A percentile compares a stretch with the other conserved stretches of the same genome.
Conservation (phyloP, 257 asterid species). For the Nicotiana paniculata region DNA sequence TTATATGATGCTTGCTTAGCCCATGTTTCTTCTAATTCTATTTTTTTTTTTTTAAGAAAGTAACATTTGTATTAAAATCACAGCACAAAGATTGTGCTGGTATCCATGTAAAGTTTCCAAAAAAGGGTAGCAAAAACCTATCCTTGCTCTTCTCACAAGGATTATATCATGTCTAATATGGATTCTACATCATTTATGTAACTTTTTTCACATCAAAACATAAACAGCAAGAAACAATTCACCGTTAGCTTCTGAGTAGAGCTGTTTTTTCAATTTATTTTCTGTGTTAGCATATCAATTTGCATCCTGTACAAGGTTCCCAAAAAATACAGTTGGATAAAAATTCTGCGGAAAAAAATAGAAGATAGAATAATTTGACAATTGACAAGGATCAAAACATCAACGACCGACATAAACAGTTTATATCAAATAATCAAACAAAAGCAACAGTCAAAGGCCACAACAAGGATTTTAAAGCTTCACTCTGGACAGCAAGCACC, state of each 20-base stretch:
- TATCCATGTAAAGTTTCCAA: too few species aligned
- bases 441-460: slow-evolving; percentile 1
- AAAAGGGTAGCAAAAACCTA: too few species aligned
- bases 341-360: background rate
- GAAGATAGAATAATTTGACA: background rate
- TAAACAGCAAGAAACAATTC: too few species aligned
- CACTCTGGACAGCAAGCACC: background rate
- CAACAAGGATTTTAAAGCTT: background rate
- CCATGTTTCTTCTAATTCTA: background rate
- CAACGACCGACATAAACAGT: background rate
- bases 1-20: background rate
- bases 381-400: background rate
- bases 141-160: too few species aligned
- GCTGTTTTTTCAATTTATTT: background rate
- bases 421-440: background rate
- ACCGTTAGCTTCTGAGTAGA: too few species aligned
- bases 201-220: too few species aligned
- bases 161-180: too few species aligned
- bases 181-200: too few species aligned
- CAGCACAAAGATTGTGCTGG: too few species aligned
- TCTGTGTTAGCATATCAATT: background rate
- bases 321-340: background rate
- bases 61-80: too few species aligned
- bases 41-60: background rate
- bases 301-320: background rate